Base-by-base conservation (phyloP, 352 stramenopile genomes). In the Phytophthora kernoviae region DNA sequence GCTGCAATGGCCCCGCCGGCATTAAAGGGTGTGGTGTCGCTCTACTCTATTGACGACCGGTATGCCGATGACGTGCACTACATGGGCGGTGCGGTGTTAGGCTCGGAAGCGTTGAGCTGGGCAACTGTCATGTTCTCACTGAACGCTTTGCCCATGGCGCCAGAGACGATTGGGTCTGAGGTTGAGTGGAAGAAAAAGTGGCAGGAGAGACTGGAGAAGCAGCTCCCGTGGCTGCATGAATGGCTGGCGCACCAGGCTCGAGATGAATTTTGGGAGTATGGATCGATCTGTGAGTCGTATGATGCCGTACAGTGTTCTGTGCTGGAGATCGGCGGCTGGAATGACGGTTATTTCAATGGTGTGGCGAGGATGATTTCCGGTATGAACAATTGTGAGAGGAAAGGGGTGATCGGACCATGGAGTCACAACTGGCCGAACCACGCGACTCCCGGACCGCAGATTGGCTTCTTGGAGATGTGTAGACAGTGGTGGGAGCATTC, bases 11-110 rank as follows among this genome's bases (percentile, higher is more conserved):
- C 49, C 1, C 72, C 72, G 1, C 62, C 72, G 6, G 72, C 72
- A 42, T 72, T 81, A 46, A 66, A 65, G 12, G 71, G 74, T 0
- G 68, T 84, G 34, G 62, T 81, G 8, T 84, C 74, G 42, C 69
- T 84, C 34, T 81, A 84, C 60, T 84, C 72, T 17, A 84, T 79
- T 43, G 75, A 84, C 55, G 75, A 84, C 61, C 72, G 75, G 7
- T 81, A 81, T 45, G 69, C 75, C 0, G 72, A 84, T 45, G 75
- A 84, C 8, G 68, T 84, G 32, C 74, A 84, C 60, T 84, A 81
- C 58, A 71, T 77, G 65, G 68, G 65, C 22, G 74, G 74, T 27
- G 46, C 68, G 15, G 52, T 84, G 26, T 53, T 84, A 27, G 75
- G 71, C 18, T 81, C 75, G 5, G 75, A 84, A 54, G 75, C 75